Evolutionary conservation across 1,284 basidiomycete genomes (phyloP).

Genomic region (Moniliella sp.): DNA sequence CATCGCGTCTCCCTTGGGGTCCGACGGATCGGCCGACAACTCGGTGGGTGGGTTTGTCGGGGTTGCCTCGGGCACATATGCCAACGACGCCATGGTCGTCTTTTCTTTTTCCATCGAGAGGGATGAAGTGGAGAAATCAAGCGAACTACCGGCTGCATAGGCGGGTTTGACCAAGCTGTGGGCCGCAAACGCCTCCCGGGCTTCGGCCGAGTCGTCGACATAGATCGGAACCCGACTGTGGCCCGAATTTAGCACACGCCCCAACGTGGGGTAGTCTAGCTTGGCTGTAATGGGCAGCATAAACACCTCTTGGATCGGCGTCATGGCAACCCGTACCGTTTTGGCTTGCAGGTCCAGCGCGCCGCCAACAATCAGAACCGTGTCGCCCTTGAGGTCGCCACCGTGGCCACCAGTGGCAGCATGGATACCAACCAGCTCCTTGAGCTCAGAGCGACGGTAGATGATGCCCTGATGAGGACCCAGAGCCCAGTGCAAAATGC

Average conservation of each 20-base stretch:
- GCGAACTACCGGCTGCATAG: too few relatives aligned
- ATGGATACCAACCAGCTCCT: slow-evolving; percentile 54
- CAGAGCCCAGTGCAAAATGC: slow-evolving; percentile 28
- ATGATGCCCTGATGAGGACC: slow-evolving; percentile 32
- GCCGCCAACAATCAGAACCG: slow-evolving; percentile 53
- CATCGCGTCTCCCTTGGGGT: slow-evolving; percentile 1
- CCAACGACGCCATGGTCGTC: not conserved
- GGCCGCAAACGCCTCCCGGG: slow-evolving; percentile 6
- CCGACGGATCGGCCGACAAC: slow-evolving; percentile 26
- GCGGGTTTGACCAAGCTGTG: slow-evolving; percentile 8
- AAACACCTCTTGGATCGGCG: slow-evolving; percentile 46
- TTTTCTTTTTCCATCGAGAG: slow-evolving; percentile 1
- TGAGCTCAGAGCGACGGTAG: slow-evolving; percentile 41
- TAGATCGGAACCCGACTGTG: slow-evolving; percentile 45
- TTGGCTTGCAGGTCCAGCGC: slow-evolving; percentile 54
- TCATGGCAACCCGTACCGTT: slow-evolving; percentile 53
- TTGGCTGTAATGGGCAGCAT: slow-evolving; percentile 60
- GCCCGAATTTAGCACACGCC: slow-evolving; percentile 52
- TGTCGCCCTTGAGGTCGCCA: slow-evolving; percentile 51
- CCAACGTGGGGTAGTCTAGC: slow-evolving; percentile 55
- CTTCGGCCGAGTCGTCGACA: slow-evolving; percentile 33
- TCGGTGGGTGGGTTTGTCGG: slow-evolving; percentile 33
- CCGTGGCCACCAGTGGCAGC: slow-evolving; percentile 40
- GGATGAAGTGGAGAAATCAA: too few relatives aligned
- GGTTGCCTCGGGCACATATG: not conserved